Evolutionary conservation across 2,329 filamentous ascomycete species (phyloP), one percentile per base, ranked within the genome.

Genomic region (Teratosphaeria gauchensis): DNA sequence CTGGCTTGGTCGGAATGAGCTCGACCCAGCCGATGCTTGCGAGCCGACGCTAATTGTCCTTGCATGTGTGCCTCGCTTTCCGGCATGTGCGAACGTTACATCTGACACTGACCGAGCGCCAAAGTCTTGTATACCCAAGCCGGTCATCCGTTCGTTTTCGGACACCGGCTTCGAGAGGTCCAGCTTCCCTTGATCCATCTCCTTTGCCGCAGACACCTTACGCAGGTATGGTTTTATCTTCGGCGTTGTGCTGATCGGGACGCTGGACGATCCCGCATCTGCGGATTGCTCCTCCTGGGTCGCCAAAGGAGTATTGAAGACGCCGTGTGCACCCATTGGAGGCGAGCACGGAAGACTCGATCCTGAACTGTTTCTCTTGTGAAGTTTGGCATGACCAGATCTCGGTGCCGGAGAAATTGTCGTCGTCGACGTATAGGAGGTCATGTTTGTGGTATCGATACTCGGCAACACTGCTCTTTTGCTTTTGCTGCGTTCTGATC

Each of bases 141-240:
- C 82, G 7, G 77, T 71, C 24, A 78, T 64, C 33, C 71, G 65
- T 59, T 83, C 80, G 61, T 83, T 80, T 63, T 84, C 82, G 14
- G 77, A 75, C 5, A 77, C 77, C 3, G 81, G 78, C 33, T 80
- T 78, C 33, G 80, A 82, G 28, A 83, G 72, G 65, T 84, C 81
- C 57, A 84, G 76, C 53, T 65, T 64, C 30, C 71, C 71, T 58
- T 71, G 68, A 21, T 77, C 76, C 53, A 68, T 65, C 28, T 75
- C 73, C 63, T 80, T 79, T 60, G 78, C 75, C 53, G 74, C 73
- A 21, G 80, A 78, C 62, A 80, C 73, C 67, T 81, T 83, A 56
- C 80, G 77, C 56, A 82, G 71, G 60, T 82, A 78, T 2, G 82
- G 80, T 68, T 83, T 83, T 69, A 82, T 77, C 68, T 80, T 81